These are phyloP conservation scores for Panaeolus cyanescens DNA, from an alignment of 768 basidiomycete species.

Conservation along the genomic window DNA sequence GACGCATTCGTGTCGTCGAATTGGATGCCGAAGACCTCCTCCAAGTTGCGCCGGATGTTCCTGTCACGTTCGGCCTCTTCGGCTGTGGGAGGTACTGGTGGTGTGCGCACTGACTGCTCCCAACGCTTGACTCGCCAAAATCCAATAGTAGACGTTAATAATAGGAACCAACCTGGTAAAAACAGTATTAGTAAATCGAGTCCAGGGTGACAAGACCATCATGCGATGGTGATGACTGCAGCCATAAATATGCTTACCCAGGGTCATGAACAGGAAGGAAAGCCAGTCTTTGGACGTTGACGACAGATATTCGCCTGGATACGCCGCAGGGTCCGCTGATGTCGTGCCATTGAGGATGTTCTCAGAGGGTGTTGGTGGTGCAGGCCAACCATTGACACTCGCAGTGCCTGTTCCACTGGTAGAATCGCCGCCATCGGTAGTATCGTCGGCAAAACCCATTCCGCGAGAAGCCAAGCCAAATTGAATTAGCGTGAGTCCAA, in stretches of 20 bases:
- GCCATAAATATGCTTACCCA: slow-evolving; percentile 48
- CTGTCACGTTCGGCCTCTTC: slow-evolving; percentile 56
- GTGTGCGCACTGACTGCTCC: slow-evolving; percentile 68
- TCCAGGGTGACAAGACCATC: not conserved
- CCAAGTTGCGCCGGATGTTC: slow-evolving; percentile 51
- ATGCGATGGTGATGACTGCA: not conserved
- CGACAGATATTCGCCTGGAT: slow-evolving; percentile 28
- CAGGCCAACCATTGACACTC: slow-evolving; percentile 1
- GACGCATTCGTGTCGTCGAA: slow-evolving; percentile 30
- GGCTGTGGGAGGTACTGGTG: slow-evolving; percentile 34
- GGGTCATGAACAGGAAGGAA: slow-evolving; percentile 88
- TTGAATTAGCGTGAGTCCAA: slow-evolving; percentile 95
- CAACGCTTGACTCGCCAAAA: slow-evolving; percentile 87
- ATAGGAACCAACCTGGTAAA: slow-evolving; percentile 81
- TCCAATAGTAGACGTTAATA: slow-evolving; percentile 80
- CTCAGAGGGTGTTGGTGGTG: not conserved
- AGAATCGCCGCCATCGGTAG: slow-evolving; percentile 17
- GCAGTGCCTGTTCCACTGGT: slow-evolving; percentile 2
- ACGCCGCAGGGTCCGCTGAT: slow-evolving; percentile 20
- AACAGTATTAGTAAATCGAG: slow-evolving; percentile 5
- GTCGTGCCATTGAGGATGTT: slow-evolving; percentile 13
- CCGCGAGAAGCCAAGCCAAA: slow-evolving; percentile 77
- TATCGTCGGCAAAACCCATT: slow-evolving; percentile 29
- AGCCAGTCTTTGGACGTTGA: slow-evolving; percentile 81
- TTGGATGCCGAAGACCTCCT: slow-evolving; percentile 51